Evolutionary conservation across 495 filamentous ascomycete genomes (phyloP), one percentile per base, ranked within the genome.

Genomic region (Aspergillus coremiiformis): DNA sequence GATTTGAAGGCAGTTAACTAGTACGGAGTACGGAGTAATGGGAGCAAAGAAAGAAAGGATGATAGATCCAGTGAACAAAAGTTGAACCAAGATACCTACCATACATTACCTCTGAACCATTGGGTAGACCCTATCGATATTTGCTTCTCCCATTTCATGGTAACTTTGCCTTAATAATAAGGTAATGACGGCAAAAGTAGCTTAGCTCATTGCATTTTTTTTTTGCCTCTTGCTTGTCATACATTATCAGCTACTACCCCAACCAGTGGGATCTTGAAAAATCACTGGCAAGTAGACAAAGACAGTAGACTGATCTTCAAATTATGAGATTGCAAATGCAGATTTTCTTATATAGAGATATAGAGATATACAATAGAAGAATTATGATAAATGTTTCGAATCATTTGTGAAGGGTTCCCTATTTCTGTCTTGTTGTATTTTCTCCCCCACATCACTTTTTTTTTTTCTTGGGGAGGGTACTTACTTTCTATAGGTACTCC

Each of bases 11-110:
- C n/a, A n/a, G n/a, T n/a, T n/a, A n/a, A n/a, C n/a, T n/a, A n/a
- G n/a, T n/a, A n/a, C n/a, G n/a, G n/a, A n/a, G n/a, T n/a, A n/a
- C n/a, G n/a, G n/a, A n/a, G n/a, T n/a, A n/a, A n/a, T n/a, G n/a
- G n/a, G n/a, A n/a, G n/a, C n/a, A 15, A 10, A 41, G 9, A 41
- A 41, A 10, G 9, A 21, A 21, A 41, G n/a, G 21, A 41, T 8
- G 19, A 47, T 19, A 21, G 12, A 23, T 48, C 27, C 20, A 32
- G 43, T 20, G 14, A 44, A 44, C 53, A 50, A 43, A 35, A 37
- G 27, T 19, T 49, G 44, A 56, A 52, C 51, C 51, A 56, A 45
- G 49, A 51, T 52, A 42, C 23, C 23, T n/a, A n/a, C n/a, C n/a
- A n/a, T n/a, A n/a, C n/a, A 44, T 35, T 26, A 57, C 39, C 39